phyloP scores from a whole-genome alignment of 768 basidiomycete species.

The Galerina marginata region DNA sequence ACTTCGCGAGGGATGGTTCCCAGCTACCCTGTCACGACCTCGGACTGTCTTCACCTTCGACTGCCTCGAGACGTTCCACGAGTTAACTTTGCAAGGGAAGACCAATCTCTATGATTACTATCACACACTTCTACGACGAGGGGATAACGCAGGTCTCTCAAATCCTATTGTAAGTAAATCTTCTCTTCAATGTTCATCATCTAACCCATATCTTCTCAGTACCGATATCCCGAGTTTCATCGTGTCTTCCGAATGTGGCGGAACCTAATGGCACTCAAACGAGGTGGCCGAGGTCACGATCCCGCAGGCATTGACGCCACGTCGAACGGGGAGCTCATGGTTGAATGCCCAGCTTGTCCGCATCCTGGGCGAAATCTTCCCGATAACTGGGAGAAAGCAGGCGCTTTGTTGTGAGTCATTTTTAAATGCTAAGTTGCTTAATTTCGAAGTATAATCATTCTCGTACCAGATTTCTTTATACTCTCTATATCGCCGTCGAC shows the following conservation, averaged over 20 bases:
- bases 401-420: background rate
- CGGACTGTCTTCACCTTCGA: slow-evolving; percentile 18
- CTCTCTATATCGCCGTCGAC: slow-evolving; percentile 11
- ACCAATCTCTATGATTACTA: slow-evolving; percentile 14
- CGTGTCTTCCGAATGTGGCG: slow-evolving; percentile 14
- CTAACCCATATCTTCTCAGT: background rate
- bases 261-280: slow-evolving; percentile 16
- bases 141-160: background rate
- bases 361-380: slow-evolving; percentile 19
- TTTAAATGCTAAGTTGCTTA: too few relatives aligned
- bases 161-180: background rate
- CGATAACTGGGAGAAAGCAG: slow-evolving; percentile 12
- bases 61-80: slow-evolving; percentile 4
- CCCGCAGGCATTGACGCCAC: slow-evolving; percentile 11
- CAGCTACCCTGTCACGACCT: background rate
- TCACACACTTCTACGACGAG: background rate
- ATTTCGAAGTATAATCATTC: background rate
- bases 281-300: slow-evolving; percentile 20
- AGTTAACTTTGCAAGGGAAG: slow-evolving; percentile 12
- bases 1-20: slow-evolving; percentile 11
- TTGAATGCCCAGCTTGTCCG: slow-evolving; percentile 25
- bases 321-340: background rate
- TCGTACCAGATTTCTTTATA: slow-evolving; percentile 13
- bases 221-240: slow-evolving; percentile 14
- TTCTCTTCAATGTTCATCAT: background rate